Evolutionary conservation across 164 flowering plant genomes (phyloP).

Genomic region (Paratinospora sagittata): DNA sequence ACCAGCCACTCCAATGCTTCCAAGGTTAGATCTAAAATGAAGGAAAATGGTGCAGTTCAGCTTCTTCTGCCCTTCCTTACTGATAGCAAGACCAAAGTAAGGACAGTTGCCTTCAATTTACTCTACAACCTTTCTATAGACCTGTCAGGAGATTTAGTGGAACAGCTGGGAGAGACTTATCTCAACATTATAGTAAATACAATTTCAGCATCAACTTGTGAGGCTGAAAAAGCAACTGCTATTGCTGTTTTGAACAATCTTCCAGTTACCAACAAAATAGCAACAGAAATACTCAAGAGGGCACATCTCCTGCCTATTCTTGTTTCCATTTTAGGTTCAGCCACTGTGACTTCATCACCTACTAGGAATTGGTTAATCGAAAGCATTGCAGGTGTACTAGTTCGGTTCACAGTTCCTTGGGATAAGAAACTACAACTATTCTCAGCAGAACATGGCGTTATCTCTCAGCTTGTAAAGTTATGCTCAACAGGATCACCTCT

Average conservation of each 20-base stretch:
- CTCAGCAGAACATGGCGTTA: constrained; percentile 53
- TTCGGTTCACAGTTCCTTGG: constrained; percentile 62
- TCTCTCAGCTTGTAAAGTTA: constrained; percentile 59
- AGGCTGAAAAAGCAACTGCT: constrained; percentile 61
- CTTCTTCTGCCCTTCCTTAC: constrained; percentile 63
- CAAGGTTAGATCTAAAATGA: constrained; percentile 56
- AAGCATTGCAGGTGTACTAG: constrained; percentile 44
- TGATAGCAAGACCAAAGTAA: constrained; percentile 37
- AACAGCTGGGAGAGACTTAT: constrained; percentile 47
- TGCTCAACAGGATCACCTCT: constrained; percentile 44
- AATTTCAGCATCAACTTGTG: constrained; percentile 35
- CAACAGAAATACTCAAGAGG: constrained; percentile 46
- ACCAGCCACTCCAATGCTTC: constrained; percentile 50
- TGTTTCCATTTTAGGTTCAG: constrained; percentile 33
- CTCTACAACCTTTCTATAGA: constrained; percentile 55
- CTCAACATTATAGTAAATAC: constrained; percentile 34
- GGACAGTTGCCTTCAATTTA: constrained; percentile 45
- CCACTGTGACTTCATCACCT: constrained; percentile 16
- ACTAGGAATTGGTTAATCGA: constrained; percentile 29
- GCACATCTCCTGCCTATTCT: constrained; percentile 46
- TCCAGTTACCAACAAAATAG: constrained; percentile 50
- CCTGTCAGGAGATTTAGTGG: constrained; percentile 37
- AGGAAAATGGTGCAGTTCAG: constrained; percentile 59
- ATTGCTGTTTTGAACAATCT: constrained; percentile 62
- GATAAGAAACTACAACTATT: constrained; percentile 58